These are phyloP conservation scores for Thraustochytrium striatum DNA, from an alignment of 352 stramenopile genomes.

Conservation along the genomic window DNA sequence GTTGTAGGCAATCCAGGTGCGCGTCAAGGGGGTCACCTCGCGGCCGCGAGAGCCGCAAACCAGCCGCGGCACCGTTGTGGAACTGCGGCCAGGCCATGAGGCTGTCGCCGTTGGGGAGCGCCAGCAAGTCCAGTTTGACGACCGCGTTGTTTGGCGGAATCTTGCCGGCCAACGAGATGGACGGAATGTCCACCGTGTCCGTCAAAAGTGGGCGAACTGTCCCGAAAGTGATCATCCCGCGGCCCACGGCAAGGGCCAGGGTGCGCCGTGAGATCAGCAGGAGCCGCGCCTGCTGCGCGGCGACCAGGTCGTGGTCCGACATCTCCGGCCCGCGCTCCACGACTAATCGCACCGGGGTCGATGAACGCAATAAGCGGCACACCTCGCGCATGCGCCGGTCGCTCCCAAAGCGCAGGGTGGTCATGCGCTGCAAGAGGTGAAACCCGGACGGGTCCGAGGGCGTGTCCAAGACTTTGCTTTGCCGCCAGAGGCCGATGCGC, in stretches of 20 bases:
- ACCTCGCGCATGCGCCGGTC: constrained; percentile 33
- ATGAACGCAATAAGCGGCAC: constrained; percentile 24
- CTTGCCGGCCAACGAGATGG: constrained; percentile 82
- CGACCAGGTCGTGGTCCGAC: constrained; percentile 39
- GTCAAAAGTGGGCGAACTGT: constrained; percentile 72
- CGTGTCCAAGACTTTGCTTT: not conserved
- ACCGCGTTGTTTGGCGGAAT: constrained; percentile 87
- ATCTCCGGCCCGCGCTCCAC: constrained; percentile 32
- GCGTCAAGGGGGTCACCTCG: constrained; percentile 64
- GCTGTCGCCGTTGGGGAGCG: constrained; percentile 77
- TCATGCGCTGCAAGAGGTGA: constrained; percentile 32
- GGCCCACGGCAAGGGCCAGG: constrained; percentile 82
- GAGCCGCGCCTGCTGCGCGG: constrained; percentile 84
- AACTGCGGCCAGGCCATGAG: constrained; percentile 94
- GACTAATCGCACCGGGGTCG: constrained; percentile 9
- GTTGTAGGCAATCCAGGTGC: constrained; percentile 98
- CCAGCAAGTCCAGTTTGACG: constrained; percentile 76
- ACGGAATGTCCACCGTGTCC: constrained; percentile 75
- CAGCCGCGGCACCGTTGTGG: constrained; percentile 95
- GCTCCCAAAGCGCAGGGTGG: constrained; percentile 27
- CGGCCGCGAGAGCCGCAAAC: constrained; percentile 71
- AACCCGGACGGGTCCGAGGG: not conserved
- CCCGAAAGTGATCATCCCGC: constrained; percentile 93
- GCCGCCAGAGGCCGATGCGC: not conserved
- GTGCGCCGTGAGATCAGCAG: constrained; percentile 85